Percentiles rank a stretch among this genome's conserved stretches.
Evolutionary conservation across 2,329 filamentous ascomycete species (phyloP).

Genomic region (Hymenoscyphus fraxineus): DNA sequence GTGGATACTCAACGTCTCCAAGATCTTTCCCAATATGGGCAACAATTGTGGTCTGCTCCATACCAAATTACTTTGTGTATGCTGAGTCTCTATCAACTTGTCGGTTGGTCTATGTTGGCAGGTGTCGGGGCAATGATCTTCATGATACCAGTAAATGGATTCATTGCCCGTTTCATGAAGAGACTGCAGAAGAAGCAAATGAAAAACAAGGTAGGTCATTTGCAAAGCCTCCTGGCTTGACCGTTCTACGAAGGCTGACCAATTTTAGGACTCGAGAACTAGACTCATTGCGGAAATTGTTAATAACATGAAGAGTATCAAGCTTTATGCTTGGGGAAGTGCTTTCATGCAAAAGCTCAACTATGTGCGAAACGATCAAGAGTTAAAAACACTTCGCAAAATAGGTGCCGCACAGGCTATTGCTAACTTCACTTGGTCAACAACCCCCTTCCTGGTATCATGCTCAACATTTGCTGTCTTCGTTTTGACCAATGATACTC

Average conservation of each 20-base stretch:
- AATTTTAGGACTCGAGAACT: conserved; percentile 67
- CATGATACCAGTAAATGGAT: conserved; percentile 94
- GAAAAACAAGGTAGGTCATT: conserved; percentile 73
- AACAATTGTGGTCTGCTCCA: conserved; percentile 93
- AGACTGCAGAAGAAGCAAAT: conserved; percentile 92
- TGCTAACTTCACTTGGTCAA: conserved; percentile 97
- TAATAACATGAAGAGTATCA: conserved; percentile 99
- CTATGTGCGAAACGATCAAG: conserved; percentile 90
- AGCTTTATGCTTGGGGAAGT: conserved; percentile 94
- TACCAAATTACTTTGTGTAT: conserved; percentile 97
- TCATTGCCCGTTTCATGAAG: conserved; percentile 92
- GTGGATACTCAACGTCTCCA: conserved; percentile 94
- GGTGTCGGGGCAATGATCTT: conserved; percentile 92
- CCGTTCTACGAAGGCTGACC: background rate
- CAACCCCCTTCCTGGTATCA: conserved; percentile 94
- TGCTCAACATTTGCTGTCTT: conserved; percentile 96
- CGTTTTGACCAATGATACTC: conserved; percentile 74
- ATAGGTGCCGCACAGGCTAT: conserved; percentile 92
- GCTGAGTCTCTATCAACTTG: conserved; percentile 90
- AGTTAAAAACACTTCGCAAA: conserved; percentile 91
- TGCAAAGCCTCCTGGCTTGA: background rate
- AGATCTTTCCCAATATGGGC: conserved; percentile 90
- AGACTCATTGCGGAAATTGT: conserved; percentile 95
- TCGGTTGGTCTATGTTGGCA: conserved; percentile 92
- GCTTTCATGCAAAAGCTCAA: conserved; percentile 98